A percentile compares a stretch with the other conserved stretches of the same genome.
Conservation (phyloP, 1,139 yeast species). For the Meyerozyma smithsonii region DNA sequence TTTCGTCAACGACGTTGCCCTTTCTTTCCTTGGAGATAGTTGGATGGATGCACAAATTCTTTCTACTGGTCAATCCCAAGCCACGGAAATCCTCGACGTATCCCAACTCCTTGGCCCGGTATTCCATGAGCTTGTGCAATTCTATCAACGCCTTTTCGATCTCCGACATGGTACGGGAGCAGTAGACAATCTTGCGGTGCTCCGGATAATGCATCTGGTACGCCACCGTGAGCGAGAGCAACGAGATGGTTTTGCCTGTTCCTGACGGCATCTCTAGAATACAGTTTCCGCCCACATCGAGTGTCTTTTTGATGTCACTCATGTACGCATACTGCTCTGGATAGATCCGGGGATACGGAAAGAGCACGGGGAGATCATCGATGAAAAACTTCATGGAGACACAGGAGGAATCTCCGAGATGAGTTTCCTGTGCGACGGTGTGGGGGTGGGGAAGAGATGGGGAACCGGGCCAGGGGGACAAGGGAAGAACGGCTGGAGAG, state of each 20-base stretch:
- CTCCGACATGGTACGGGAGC: constrained; percentile 99
- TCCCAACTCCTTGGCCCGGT: constrained; percentile 76
- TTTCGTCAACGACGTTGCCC: constrained; percentile 94
- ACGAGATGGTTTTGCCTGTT: constrained; percentile 93
- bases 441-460: not conserved
- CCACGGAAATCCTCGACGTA: constrained; percentile 87
- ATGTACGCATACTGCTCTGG: constrained; percentile 98
- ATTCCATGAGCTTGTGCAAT: constrained; percentile 82
- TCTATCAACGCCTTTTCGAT: constrained; percentile 97
- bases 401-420: not conserved
- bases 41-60: constrained; percentile 90
- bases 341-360: constrained; percentile 95
- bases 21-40: constrained; percentile 80
- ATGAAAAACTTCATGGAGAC: constrained; percentile 63
- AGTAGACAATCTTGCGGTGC: constrained; percentile 87
- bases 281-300: constrained; percentile 97
- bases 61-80: constrained; percentile 88
- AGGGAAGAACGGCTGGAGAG: not conserved
- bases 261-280: constrained; percentile 99
- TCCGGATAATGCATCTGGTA: constrained; percentile 95
- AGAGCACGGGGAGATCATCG: constrained; percentile 90
- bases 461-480: not conserved
- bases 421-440: not conserved
- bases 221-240: constrained; percentile 86
- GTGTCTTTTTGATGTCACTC: constrained; percentile 89